Conservation (phyloP, 768 basidiomycete genomes). For the Tricholoma sp. region DNA sequence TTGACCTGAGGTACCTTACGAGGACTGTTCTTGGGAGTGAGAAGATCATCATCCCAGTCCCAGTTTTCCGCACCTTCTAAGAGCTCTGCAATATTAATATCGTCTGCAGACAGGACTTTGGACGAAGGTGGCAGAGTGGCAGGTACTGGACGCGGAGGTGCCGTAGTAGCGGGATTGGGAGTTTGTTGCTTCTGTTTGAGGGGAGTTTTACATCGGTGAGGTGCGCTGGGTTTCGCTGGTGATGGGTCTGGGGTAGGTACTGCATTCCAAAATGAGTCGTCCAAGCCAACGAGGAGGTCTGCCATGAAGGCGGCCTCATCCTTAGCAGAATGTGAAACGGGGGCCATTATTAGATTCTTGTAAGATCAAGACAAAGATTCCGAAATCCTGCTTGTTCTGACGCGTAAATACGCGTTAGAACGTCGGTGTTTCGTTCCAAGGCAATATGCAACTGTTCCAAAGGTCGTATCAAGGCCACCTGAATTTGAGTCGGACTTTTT, state of each 20-base stretch:
- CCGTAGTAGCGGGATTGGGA: conserved; percentile 2
- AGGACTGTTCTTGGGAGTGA: conserved; percentile 46
- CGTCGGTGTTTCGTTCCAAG: neutral
- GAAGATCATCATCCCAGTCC: conserved; percentile 60
- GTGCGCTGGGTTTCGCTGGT: conserved; percentile 16
- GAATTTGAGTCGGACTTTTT: neutral
- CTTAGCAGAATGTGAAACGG: conserved; percentile 25
- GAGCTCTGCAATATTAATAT: conserved; percentile 43
- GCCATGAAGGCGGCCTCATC: conserved; percentile 60
- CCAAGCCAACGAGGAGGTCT: conserved; percentile 30
- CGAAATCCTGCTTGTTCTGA: neutral
- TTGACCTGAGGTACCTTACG: conserved; percentile 21
- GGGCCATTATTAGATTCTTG: conserved; percentile 23
- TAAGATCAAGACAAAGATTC: neutral
- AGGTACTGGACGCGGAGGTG: neutral
- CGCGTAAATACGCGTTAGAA: neutral
- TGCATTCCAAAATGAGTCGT: conserved; percentile 45
- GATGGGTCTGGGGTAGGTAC: conserved; percentile 31
- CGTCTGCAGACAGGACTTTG: conserved; percentile 19
- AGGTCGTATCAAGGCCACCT: neutral
- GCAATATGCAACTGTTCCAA: neutral
- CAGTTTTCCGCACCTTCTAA: conserved; percentile 66
- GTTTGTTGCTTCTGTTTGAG: conserved; percentile 13
- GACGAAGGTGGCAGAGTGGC: conserved; percentile 15
- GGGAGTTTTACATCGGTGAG: conserved; percentile 10